phyloP scores from a whole-genome alignment of 2,329 filamentous ascomycete species.

The Aspergillus chevalieri region DNA sequence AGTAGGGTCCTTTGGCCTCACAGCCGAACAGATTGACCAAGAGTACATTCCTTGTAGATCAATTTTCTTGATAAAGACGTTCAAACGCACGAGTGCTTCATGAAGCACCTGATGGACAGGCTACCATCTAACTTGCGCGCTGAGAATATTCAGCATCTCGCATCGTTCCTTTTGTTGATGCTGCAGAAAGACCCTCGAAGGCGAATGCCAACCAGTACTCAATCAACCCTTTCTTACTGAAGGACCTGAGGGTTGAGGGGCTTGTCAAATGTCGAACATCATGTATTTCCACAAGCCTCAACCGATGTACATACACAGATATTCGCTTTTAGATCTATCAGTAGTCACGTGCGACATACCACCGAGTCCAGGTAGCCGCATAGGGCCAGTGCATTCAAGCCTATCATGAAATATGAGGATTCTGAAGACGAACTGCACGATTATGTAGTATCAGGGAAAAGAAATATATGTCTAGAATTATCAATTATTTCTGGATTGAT shows the following conservation, averaged over 20 bases:
- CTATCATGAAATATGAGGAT: no score
- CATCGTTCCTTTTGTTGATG: slow-evolving; percentile 9
- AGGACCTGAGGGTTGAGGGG: not conserved
- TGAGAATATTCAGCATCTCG: slow-evolving; percentile 9
- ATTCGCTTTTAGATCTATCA: no score
- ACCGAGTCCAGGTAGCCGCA: no score
- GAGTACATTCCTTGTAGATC: slow-evolving; percentile 5
- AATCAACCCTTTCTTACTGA: slow-evolving; percentile 6
- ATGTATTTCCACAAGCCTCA: not conserved
- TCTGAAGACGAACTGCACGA: no score
- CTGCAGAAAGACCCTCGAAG: slow-evolving; percentile 7
- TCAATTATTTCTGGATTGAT: not conserved
- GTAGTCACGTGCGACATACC: no score
- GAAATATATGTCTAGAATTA: no score
- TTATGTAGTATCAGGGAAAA: no score
- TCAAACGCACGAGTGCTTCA: slow-evolving; percentile 4
- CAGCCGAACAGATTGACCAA: slow-evolving; percentile 8
- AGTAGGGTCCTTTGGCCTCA: slow-evolving; percentile 10
- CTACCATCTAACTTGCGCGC: slow-evolving; percentile 8
- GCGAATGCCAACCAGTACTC: slow-evolving; percentile 3
- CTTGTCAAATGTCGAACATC: not conserved
- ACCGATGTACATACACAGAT: no score
- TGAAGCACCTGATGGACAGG: slow-evolving; percentile 8
- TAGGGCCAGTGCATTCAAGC: no score
- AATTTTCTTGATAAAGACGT: not conserved